Evolutionary conservation across 306 rosid species (phyloP), one percentile per base, ranked within the genome.

Genomic region (Medicago lupulina): DNA sequence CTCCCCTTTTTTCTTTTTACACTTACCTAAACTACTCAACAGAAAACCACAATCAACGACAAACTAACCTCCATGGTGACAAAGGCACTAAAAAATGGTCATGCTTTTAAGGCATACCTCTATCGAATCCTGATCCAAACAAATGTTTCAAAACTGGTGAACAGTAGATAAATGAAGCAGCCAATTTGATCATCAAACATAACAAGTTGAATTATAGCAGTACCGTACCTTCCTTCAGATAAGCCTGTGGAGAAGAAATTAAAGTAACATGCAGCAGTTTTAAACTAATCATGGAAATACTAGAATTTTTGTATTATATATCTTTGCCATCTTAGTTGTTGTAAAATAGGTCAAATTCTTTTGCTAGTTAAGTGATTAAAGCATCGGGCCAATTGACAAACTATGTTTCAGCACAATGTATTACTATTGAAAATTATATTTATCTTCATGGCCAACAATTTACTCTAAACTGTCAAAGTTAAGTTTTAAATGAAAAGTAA

Each of bases 91-190:
- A 81, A 79, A 82, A 77, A 90, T 76, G 95, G 89, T 90, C 87
- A 92, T 86, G 88, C 99, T 89, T 89, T 90, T 86, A 92, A 90
- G 93, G 96, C 97, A 92, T 90, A 92, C 99, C 99, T 90, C 99
- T 96, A 89, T 75, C 58, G 90, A 87, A 92, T 90, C 91, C 98
- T 83, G 98, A 96, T 96, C 99, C 96, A 90, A 90, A 92, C 91
- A 96, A 87, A 89, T 85, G 96, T 88, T 84, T 83, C 92, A 92
- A 88, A 92, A 92, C 91, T 90, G 98, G 91, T 86, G 93, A 92
- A 96, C 92, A 90, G 97, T 88, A 88, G 93, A 89, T 85, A 90
- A 92, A 96, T 85, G 92, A 82, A 79, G 94, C 93, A 92, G 83
- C 92, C 91, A 90, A 88, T 88, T 90, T 87, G 97, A 89, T 88